A percentile compares a stretch with the other conserved stretches of the same genome.
phyloP scores from a whole-genome alignment of 2,329 filamentous ascomycete species.

The Nemania sp. region DNA sequence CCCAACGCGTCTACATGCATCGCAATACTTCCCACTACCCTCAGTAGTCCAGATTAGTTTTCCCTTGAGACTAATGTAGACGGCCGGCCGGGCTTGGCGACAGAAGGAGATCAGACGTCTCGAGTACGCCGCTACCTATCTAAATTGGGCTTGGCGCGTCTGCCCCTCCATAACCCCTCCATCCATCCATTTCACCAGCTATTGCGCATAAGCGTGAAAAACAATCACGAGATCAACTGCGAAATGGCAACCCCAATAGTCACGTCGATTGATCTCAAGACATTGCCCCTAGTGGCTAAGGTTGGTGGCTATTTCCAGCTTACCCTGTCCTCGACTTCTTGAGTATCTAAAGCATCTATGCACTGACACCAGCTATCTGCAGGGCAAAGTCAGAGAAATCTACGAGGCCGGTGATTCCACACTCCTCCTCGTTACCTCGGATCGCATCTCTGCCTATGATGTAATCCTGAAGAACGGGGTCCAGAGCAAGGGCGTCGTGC shows the following conservation, averaged over 20 bases:
- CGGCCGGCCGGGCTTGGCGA: too few relatives aligned
- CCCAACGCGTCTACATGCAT: too few relatives aligned
- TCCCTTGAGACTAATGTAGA: too few relatives aligned
- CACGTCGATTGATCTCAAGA: constrained; percentile 24
- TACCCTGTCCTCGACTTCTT: too few relatives aligned
- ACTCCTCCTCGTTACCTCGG: constrained; percentile 82
- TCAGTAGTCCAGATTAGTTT: too few relatives aligned
- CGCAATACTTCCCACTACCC: too few relatives aligned
- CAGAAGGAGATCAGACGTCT: too few relatives aligned
- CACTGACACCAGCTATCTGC: not conserved
- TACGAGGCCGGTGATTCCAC: constrained; percentile 72
- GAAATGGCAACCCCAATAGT: constrained; percentile 22
- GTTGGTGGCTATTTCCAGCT: constrained; percentile 2
- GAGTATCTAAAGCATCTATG: not conserved
- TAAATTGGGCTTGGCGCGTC: not conserved
- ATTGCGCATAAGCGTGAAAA: not conserved
- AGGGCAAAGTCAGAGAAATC: constrained; percentile 77
- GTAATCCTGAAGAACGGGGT: constrained; percentile 63
- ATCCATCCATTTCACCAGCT: not conserved
- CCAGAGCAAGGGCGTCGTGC: constrained; percentile 57
- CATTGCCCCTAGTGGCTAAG: constrained; percentile 27
- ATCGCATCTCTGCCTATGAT: constrained; percentile 95
- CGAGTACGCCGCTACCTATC: too few relatives aligned
- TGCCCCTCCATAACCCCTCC: not conserved
- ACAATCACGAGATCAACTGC: not conserved